Conservation (phyloP, 2,329 filamentous ascomycete genomes). For the Aciculosporium take region DNA sequence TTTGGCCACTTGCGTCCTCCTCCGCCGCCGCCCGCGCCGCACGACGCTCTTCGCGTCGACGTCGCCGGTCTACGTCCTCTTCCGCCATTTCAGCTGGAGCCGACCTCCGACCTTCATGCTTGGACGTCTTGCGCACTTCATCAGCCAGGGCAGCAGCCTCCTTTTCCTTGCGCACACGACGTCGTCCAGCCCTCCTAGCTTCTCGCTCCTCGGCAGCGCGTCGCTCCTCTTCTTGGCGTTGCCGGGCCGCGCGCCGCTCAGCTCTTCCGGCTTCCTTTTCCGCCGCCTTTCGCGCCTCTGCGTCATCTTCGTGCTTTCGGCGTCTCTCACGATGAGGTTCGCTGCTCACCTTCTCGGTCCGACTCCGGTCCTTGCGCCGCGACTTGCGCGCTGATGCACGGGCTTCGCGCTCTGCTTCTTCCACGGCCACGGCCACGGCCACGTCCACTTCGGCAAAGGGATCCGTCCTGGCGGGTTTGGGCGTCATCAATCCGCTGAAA, state of each 20-base stretch:
- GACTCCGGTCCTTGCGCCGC: conserved; percentile 36
- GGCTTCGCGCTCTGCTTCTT: conserved; percentile 46
- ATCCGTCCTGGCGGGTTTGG: conserved; percentile 31
- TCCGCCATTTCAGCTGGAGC: conserved; percentile 25
- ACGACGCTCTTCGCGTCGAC: conserved; percentile 38
- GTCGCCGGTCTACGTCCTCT: conserved; percentile 40
- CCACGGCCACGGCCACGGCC: conserved; percentile 22
- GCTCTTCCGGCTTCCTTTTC: conserved; percentile 45
- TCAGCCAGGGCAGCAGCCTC: conserved; percentile 29
- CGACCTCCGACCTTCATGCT: conserved; percentile 35
- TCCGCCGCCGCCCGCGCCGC: conserved; percentile 25
- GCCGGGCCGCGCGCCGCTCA: conserved; percentile 35
- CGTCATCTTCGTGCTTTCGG: conserved; percentile 41
- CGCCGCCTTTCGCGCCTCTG: conserved; percentile 35
- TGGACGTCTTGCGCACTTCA: conserved; percentile 30
- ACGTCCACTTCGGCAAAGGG: conserved; percentile 36
- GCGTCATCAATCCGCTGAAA: conserved; percentile 44
- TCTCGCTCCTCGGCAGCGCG: conserved; percentile 35
- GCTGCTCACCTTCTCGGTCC: conserved; percentile 25
- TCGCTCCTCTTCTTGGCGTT: conserved; percentile 35
- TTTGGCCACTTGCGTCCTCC: conserved; percentile 23
- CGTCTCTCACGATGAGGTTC: conserved; percentile 43
- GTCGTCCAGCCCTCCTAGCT: conserved; percentile 34
- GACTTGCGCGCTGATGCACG: conserved; percentile 48
- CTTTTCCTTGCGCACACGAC: conserved; percentile 33